Base-by-base conservation (phyloP, 371 early-diverging fungal genomes). In the Capillidium heterosporum region DNA sequence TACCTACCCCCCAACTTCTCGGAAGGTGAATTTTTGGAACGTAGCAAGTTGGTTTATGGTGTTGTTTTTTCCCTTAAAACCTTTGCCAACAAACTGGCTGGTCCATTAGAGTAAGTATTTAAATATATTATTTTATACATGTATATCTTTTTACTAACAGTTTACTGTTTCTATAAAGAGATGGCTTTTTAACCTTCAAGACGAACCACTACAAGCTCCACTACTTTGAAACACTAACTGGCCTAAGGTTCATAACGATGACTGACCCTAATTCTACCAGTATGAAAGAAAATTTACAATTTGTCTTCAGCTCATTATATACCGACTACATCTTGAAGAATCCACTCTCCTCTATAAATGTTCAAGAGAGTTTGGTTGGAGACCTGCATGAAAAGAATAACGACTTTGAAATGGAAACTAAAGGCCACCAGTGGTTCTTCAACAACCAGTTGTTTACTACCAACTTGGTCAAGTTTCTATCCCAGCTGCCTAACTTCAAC, bases 101-200 rank as follows among this genome's bases (percentile, higher is more conserved):
- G 31, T 11, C 21, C 21, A 27, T 32, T 50, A 50, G 51, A 50
- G 51, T 50, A 50, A 29, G 51, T 31, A 27, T 17, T 26, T 17
- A 47, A 24, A 47, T 17, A 5, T 10, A 17, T 47, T n/a, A n/a
- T n/a, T n/a, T n/a, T n/a, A n/a, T n/a, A n/a, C n/a, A 40, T 13
- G 10, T 40, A 13, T 40, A 13, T 40, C 10, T 40, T 40, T 10
- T 13, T 40, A 13, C n/a, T n/a, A n/a, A n/a, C n/a, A n/a, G n/a
- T 19, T 31, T 21, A 15, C 15, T 50, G 5, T 50, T 50, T 29
- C 21, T 26, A 27, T 50, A 27, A 27, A 50, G 51, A 50, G 51
- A 50, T 50, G 51, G 51, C 17, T 50, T 50, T 19, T 31, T 50
- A 11, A 27, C 51, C n/a, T 50, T 50, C 19, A 50, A 29, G 8